These are phyloP conservation scores for Ottelia alismoides DNA, from an alignment of 106 monocot species.

Conservation along the genomic window DNA sequence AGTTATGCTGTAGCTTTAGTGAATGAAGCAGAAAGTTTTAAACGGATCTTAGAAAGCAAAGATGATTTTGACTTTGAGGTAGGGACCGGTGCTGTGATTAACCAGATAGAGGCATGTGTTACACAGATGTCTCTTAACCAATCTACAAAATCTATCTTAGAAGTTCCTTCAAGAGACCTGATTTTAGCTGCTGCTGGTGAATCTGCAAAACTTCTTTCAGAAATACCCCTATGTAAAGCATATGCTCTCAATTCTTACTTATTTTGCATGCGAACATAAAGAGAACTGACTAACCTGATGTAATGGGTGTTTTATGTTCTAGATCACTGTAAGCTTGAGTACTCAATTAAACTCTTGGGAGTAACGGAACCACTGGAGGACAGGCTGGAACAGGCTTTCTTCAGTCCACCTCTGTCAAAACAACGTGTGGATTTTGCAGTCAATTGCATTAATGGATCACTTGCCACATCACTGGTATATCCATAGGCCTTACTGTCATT, in stretches of 20 bases:
- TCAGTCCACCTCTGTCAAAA: conserved; percentile 83
- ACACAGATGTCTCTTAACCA: conserved; percentile 66
- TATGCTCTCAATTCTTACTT: neutral
- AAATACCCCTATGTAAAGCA: conserved; percentile 40
- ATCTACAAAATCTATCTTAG: conserved; percentile 40
- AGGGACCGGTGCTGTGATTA: conserved; percentile 63
- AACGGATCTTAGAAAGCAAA: conserved; percentile 45
- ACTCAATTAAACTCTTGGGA: conserved; percentile 44
- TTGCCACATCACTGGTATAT: conserved; percentile 61
- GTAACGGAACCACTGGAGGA: conserved; percentile 78
- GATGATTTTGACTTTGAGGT: conserved; percentile 92
- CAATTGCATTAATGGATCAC: conserved; percentile 42
- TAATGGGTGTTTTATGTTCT: conserved; percentile 9
- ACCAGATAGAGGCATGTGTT: conserved; percentile 52
- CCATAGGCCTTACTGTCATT: no score
- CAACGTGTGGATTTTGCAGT: conserved; percentile 93
- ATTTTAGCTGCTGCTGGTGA: conserved; percentile 62
- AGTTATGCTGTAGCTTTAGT: conserved; percentile 50
- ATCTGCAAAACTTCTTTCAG: conserved; percentile 27
- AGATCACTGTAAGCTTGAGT: conserved; percentile 65
- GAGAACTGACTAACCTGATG: neutral
- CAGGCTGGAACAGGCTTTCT: conserved; percentile 88
- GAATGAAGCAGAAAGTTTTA: conserved; percentile 13
- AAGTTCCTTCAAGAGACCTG: conserved; percentile 46
- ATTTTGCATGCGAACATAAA: neutral